A percentile compares a stretch with the other conserved stretches of the same genome.
Evolutionary conservation across 2,329 filamentous ascomycete genomes (phyloP).

Genomic region (Fusarium nurragi): DNA sequence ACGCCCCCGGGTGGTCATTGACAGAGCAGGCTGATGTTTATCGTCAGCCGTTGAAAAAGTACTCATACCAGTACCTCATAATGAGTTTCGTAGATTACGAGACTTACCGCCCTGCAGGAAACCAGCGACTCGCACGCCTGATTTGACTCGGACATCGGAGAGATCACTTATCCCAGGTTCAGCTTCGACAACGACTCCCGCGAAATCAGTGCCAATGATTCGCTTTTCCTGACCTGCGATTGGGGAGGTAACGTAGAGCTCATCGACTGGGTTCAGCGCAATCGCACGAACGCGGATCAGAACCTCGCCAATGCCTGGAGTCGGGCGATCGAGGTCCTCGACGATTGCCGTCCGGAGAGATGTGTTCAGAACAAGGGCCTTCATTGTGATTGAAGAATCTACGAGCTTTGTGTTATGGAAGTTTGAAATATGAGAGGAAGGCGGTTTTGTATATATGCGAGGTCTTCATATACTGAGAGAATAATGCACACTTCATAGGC

Average conservation of each 20-base stretch:
- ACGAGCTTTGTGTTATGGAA: not conserved
- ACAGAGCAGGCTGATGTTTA: slow-evolving; percentile 46
- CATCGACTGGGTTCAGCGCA: slow-evolving; percentile 45
- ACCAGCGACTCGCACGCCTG: slow-evolving; percentile 51
- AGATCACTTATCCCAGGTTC: slow-evolving; percentile 16
- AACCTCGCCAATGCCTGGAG: slow-evolving; percentile 27
- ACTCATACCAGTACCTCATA: rapidly evolving
- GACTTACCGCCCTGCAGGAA: slow-evolving; percentile 53
- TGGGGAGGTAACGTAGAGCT: slow-evolving; percentile 49
- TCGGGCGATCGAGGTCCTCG: slow-evolving; percentile 28
- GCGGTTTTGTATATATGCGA: not conserved
- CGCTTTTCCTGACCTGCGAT: slow-evolving; percentile 46
- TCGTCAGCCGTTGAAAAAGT: not conserved
- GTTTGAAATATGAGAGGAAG: not conserved
- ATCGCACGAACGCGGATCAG: slow-evolving; percentile 40
- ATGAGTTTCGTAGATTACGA: rapidly evolving
- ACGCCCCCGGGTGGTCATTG: slow-evolving; percentile 56
- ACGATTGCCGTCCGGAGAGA: slow-evolving; percentile 2
- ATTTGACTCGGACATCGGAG: slow-evolving; percentile 26
- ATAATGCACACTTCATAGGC: too few relatives aligned
- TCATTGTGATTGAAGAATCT: slow-evolving; percentile 24
- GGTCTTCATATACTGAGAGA: too few relatives aligned
- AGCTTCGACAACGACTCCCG: slow-evolving; percentile 46
- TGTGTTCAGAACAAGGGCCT: slow-evolving; percentile 37
- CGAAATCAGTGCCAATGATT: slow-evolving; percentile 54